Evolutionary conservation across 148 eudicot species (phyloP).

Genomic region (Rhododendron vialii): DNA sequence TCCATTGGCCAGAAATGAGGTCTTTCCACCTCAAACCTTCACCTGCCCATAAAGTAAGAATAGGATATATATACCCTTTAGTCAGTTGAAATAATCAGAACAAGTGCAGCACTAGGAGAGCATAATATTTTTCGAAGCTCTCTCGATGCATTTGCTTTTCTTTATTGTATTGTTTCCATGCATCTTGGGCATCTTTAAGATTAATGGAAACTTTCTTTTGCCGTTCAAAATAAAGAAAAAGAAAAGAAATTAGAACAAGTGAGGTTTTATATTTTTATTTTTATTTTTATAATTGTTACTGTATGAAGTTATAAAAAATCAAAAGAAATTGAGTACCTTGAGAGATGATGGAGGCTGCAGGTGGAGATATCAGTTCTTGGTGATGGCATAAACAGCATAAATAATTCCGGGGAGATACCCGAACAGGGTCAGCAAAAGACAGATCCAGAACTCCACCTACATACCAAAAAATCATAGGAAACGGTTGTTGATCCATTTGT

Average conservation of each 20-base stretch:
- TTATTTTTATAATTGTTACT: not conserved
- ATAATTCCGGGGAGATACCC: slow-evolving; percentile 50
- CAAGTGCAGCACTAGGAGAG: not conserved
- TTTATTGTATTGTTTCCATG: too few species aligned
- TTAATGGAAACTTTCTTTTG: too few species aligned
- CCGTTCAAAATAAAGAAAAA: too few species aligned
- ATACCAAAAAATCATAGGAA: not conserved
- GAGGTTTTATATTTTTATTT: not conserved
- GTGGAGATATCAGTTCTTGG: slow-evolving; percentile 25
- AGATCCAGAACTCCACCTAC: slow-evolving; percentile 53
- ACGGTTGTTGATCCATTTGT: not conserved
- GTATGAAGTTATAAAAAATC: not conserved
- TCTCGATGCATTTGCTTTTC: too few species aligned
- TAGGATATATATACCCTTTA: not conserved
- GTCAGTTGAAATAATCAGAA: not conserved
- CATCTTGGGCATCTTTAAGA: too few species aligned
- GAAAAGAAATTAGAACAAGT: not conserved
- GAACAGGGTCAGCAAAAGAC: slow-evolving; percentile 37
- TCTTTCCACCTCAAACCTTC: not conserved
- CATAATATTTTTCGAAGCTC: too few species aligned
- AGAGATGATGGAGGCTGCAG: not conserved
- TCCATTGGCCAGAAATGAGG: not conserved
- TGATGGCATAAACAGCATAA: slow-evolving; percentile 42
- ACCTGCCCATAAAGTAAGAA: not conserved
- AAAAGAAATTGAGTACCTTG: not conserved